Evolutionary conservation across 1,284 basidiomycete genomes (phyloP).

Genomic region (Ganoderma meredithae): DNA sequence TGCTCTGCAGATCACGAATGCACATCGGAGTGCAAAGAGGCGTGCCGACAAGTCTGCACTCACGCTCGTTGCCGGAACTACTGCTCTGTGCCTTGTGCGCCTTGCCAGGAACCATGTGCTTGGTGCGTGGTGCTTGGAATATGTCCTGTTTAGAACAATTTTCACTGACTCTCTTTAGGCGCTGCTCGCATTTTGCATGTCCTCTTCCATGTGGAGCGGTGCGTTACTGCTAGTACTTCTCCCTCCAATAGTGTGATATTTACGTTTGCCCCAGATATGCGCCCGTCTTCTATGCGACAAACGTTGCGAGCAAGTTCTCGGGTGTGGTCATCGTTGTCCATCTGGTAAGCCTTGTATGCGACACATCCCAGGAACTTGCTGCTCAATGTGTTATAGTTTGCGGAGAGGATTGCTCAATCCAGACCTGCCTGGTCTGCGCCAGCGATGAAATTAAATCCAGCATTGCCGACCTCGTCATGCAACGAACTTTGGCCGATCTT

Average conservation of each 20-base stretch:
- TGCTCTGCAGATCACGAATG: slow-evolving; percentile 65
- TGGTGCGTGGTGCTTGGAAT: slow-evolving; percentile 44
- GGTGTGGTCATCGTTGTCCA: slow-evolving; percentile 73
- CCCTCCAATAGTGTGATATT: background rate
- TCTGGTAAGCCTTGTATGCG: slow-evolving; percentile 55
- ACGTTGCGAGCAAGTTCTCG: slow-evolving; percentile 55
- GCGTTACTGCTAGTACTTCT: slow-evolving; percentile 38
- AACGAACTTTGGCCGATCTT: slow-evolving; percentile 59
- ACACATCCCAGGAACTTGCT: background rate
- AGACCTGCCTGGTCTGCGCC: slow-evolving; percentile 64
- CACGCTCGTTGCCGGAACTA: slow-evolving; percentile 56
- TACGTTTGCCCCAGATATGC: slow-evolving; percentile 57
- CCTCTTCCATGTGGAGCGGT: slow-evolving; percentile 77
- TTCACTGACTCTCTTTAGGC: slow-evolving; percentile 41
- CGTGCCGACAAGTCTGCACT: slow-evolving; percentile 64
- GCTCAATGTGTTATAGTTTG: slow-evolving; percentile 54
- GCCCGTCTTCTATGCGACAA: slow-evolving; percentile 70
- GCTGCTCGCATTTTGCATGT: slow-evolving; percentile 62
- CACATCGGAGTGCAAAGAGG: slow-evolving; percentile 50
- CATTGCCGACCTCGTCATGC: slow-evolving; percentile 67
- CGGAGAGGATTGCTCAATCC: slow-evolving; percentile 68
- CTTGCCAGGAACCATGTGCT: slow-evolving; percentile 67
- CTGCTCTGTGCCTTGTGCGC: slow-evolving; percentile 67
- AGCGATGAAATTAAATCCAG: slow-evolving; percentile 47
- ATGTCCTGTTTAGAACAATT: background rate